phyloP scores from a whole-genome alignment of 2,329 filamentous ascomycete species.

The Diaporthe helianthi region DNA sequence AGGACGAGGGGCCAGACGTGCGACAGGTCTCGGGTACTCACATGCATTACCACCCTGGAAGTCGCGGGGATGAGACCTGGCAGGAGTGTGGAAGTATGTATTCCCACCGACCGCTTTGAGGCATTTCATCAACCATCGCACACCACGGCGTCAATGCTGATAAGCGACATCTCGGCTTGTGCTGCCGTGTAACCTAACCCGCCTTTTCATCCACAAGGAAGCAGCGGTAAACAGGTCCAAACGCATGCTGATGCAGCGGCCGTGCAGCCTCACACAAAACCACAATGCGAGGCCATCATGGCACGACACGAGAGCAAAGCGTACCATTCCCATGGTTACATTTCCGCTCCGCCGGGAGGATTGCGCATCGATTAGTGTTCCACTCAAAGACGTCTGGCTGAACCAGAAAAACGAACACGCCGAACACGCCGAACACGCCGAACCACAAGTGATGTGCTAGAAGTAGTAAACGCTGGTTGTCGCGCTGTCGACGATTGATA shows the following conservation, averaged over 20 bases:
- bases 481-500: not conserved
- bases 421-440: not conserved
- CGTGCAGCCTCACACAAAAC: slow-evolving; percentile 10
- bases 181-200: slow-evolving; percentile 13
- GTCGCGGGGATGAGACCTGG: not conserved
- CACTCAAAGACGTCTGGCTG: not conserved
- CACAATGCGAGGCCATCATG: not conserved
- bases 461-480: not conserved
- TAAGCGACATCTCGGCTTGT: slow-evolving; percentile 2
- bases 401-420: not conserved
- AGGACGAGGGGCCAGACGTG: not conserved
- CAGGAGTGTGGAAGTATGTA: not conserved
- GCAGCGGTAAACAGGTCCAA: not conserved
- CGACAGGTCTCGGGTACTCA: not conserved
- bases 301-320: not conserved
- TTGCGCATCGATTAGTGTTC: not conserved
- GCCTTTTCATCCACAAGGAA: not conserved
- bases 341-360: not conserved
- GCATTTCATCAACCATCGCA: not conserved
- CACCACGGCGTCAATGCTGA: slow-evolving; percentile 7
- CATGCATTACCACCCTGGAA: not conserved
- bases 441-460: not conserved
- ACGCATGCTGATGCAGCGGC: not conserved
- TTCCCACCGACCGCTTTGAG: not conserved
- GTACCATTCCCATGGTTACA: not conserved